Percentiles rank a stretch among this genome's conserved stretches.
phyloP scores from a whole-genome alignment of 257 asterid species.

The Solanum sitiens region DNA sequence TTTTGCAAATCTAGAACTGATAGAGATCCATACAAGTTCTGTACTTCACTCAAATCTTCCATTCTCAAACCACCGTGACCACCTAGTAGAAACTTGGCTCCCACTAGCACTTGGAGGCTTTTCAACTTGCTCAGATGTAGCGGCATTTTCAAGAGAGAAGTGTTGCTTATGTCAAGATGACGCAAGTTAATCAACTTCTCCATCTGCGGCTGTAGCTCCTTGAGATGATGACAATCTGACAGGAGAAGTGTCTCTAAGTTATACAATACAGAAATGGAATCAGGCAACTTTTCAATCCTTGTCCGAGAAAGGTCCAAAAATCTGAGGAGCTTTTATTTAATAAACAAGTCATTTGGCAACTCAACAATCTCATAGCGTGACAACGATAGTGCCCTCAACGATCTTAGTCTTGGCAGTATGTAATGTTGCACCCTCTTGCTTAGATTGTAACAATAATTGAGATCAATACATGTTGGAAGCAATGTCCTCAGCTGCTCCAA shows the following conservation, averaged over 20 bases:
- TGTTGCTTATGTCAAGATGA: not conserved
- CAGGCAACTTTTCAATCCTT: not conserved
- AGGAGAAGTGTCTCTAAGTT: not conserved
- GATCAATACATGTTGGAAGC: not conserved
- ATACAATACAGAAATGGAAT: not conserved
- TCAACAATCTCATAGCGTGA: fast-evolving
- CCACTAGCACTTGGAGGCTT: not conserved
- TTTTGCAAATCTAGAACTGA: not conserved
- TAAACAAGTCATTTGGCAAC: not conserved
- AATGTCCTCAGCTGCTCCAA: not conserved
- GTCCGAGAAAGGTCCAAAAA: not conserved
- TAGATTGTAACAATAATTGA: fast-evolving
- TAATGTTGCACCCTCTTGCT: not conserved
- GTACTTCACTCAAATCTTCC: not conserved
- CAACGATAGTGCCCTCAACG: not conserved
- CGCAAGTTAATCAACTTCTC: not conserved
- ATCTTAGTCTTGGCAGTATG: not conserved
- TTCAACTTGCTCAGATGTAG: not conserved
- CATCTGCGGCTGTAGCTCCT: not conserved
- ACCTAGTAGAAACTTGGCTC: not conserved
- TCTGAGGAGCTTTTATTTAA: not conserved
- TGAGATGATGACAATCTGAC: not conserved
- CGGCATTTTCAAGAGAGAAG: not conserved
- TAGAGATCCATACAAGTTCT: not conserved
- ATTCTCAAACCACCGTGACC: not conserved